Evolutionary conservation across 768 basidiomycete genomes (phyloP).

Genomic region (Pholiota molesta): DNA sequence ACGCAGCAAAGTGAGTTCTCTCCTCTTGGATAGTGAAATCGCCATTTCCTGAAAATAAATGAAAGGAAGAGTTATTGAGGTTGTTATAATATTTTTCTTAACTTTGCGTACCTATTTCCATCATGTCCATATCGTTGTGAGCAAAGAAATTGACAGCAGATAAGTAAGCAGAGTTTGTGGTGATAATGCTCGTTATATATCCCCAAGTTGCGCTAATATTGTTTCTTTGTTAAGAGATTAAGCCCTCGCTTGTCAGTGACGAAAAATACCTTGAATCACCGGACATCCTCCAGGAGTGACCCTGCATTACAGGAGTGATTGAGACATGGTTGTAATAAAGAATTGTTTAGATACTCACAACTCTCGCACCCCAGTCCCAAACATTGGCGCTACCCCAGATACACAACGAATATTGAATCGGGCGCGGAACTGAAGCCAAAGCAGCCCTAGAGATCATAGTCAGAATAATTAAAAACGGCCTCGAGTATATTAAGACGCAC

Average conservation of each 20-base stretch:
- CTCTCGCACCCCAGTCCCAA: slow-evolving; percentile 61
- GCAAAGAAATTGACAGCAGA: slow-evolving; percentile 46
- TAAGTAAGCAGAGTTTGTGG: slow-evolving; percentile 43
- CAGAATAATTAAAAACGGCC: not conserved
- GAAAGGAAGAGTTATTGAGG: not conserved
- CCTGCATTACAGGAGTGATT: slow-evolving; percentile 2
- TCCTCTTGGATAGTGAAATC: slow-evolving; percentile 50
- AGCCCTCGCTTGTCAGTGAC: not conserved
- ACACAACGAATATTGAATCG: slow-evolving; percentile 53
- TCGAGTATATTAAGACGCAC: slow-evolving; percentile 29
- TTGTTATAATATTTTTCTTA: not conserved
- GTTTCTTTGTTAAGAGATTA: not conserved
- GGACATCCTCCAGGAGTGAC: slow-evolving; percentile 22
- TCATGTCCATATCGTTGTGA: slow-evolving; percentile 65
- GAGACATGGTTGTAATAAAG: not conserved
- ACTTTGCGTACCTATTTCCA: slow-evolving; percentile 8
- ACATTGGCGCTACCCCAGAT: slow-evolving; percentile 59
- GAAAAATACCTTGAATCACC: slow-evolving; percentile 16
- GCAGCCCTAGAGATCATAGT: slow-evolving; percentile 37
- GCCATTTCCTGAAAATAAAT: slow-evolving; percentile 44
- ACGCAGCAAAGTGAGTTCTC: slow-evolving; percentile 60
- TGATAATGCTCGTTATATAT: slow-evolving; percentile 50
- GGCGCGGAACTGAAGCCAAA: slow-evolving; percentile 43
- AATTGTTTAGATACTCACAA: slow-evolving; percentile 17
- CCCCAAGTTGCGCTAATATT: slow-evolving; percentile 45